A percentile compares a stretch with the other conserved stretches of the same genome.
Evolutionary conservation across 306 rosid genomes (phyloP).

Genomic region (Geum urbanum): DNA sequence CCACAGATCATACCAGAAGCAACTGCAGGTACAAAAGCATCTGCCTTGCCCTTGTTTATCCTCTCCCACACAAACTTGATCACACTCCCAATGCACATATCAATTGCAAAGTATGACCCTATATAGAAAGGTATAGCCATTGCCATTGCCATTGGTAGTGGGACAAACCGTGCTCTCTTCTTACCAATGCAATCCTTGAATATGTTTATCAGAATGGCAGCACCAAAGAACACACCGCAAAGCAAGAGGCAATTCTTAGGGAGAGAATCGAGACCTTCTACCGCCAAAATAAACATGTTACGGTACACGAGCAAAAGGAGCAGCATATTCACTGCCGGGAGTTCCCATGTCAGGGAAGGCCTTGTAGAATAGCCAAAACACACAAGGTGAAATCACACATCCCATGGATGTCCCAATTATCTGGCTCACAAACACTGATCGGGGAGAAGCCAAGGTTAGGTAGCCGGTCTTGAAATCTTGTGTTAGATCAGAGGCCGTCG

Average conservation of each 20-base stretch:
- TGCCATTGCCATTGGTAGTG: constrained; percentile 52
- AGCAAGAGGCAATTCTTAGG: constrained; percentile 40
- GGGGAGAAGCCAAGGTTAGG: constrained; percentile 44
- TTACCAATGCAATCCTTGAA: constrained; percentile 33
- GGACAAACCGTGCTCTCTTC: constrained; percentile 32
- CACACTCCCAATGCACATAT: constrained; percentile 42
- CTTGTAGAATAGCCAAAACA: constrained; percentile 49
- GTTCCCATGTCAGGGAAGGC: constrained; percentile 36
- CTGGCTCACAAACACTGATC: constrained; percentile 51
- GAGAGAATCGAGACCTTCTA: constrained; percentile 31
- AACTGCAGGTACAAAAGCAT: constrained; percentile 38
- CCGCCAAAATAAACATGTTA: constrained; percentile 42
- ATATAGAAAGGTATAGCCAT: constrained; percentile 51
- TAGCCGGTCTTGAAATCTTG: constrained; percentile 55
- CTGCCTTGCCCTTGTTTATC: constrained; percentile 36
- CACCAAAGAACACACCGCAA: constrained; percentile 34
- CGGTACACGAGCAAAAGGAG: constrained; percentile 41
- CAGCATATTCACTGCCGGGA: constrained; percentile 29
- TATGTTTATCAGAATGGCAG: constrained; percentile 33
- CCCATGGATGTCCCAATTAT: constrained; percentile 52
- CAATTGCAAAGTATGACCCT: constrained; percentile 45
- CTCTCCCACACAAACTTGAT: constrained; percentile 39
- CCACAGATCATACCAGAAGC: constrained; percentile 55
- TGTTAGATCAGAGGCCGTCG: constrained; percentile 44
- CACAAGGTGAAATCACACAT: constrained; percentile 41